Conservation (phyloP, 768 basidiomycete species). For the Clathrus columnatus region DNA sequence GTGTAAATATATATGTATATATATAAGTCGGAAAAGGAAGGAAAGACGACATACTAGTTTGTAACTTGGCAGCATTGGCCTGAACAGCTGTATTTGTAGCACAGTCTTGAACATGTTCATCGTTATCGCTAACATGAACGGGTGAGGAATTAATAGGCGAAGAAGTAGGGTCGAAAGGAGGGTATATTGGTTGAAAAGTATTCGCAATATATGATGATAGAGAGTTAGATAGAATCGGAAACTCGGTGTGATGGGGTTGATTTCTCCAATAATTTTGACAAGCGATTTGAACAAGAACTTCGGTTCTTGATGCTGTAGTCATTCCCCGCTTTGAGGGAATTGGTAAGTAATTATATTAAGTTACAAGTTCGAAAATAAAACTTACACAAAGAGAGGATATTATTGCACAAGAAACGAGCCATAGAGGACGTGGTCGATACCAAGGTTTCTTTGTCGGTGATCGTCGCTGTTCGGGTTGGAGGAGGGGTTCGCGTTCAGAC, state of each 20-base stretch:
- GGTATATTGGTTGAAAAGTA: conserved; percentile 4
- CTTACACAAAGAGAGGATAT: conserved; percentile 55
- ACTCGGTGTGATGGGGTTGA: conserved; percentile 28
- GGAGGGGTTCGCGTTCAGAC: not conserved
- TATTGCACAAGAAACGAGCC: conserved; percentile 65
- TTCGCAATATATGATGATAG: conserved; percentile 4
- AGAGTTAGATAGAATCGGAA: conserved; percentile 12
- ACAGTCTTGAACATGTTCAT: conserved; percentile 33
- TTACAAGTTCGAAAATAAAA: conserved; percentile 17
- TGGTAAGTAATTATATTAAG: conserved; percentile 8
- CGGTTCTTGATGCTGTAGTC: conserved; percentile 69
- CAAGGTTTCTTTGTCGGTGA: conserved; percentile 32
- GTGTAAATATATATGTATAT: not conserved
- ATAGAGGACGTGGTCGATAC: conserved; percentile 41
- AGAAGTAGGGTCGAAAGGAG: not conserved
- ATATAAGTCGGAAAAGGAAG: not conserved
- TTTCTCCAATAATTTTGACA: conserved; percentile 48
- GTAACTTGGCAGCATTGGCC: conserved; percentile 62
- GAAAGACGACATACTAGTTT: conserved; percentile 46
- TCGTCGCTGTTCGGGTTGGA: not conserved
- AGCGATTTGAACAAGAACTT: conserved; percentile 71
- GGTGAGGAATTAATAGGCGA: not conserved
- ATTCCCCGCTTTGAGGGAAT: conserved; percentile 53
- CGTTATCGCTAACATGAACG: conserved; percentile 18
- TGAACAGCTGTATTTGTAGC: conserved; percentile 48